Conservation (phyloP, 2,329 filamentous ascomycete genomes). For the Colletotrichum nymphaeae region DNA sequence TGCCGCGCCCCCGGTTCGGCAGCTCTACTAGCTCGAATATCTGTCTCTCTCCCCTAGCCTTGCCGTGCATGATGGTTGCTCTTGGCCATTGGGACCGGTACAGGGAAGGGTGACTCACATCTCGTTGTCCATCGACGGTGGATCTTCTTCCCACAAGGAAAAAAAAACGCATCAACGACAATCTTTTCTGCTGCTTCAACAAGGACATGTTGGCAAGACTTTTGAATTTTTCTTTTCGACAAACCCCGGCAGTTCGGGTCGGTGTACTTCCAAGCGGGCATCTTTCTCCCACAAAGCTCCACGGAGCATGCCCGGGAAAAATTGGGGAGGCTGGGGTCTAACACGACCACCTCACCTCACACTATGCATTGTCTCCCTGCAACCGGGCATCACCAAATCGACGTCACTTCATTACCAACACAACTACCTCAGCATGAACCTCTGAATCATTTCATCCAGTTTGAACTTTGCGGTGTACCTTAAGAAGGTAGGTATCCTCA, state of each 20-base stretch:
- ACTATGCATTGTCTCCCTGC: not conserved
- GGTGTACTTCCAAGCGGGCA: not conserved
- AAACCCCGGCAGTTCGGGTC: slow-evolving; percentile 1
- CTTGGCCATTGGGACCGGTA: not conserved
- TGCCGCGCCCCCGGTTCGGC: not conserved
- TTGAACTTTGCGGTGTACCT: no score
- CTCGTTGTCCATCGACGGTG: slow-evolving; percentile 2
- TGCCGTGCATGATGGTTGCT: slow-evolving; percentile 16
- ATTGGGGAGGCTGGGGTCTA: slow-evolving; percentile 17
- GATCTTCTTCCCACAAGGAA: not conserved
- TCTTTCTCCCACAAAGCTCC: not conserved
- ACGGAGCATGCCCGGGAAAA: slow-evolving; percentile 10
- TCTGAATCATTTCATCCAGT: no score
- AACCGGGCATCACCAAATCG: not conserved
- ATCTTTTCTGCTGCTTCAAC: not conserved
- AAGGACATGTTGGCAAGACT: not conserved
- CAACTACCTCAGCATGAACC: no score
- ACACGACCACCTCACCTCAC: not conserved
- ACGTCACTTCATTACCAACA: not conserved
- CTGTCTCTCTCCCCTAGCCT: not conserved
- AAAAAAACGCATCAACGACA: not conserved
- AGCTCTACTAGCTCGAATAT: not conserved
- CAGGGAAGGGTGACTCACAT: slow-evolving; percentile 31
- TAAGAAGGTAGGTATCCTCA: not conserved
- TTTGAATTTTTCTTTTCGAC: not conserved